Evolutionary conservation across 805 yeast genomes (phyloP).

Genomic region (Kockiozyma suomiensis): DNA sequence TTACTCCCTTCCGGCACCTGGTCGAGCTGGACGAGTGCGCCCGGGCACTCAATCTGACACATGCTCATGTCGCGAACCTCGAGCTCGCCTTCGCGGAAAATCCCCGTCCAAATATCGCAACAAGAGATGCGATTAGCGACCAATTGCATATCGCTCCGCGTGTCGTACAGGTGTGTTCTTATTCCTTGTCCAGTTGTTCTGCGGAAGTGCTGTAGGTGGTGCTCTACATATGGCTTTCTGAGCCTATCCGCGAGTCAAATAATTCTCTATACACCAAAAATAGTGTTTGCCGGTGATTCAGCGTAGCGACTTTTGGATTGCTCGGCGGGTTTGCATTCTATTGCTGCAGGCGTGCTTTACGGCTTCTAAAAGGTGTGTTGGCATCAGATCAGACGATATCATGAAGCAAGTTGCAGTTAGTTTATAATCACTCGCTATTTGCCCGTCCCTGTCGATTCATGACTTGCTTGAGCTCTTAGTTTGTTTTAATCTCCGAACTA

Average conservation of each 20-base stretch:
- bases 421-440: too few relatives aligned
- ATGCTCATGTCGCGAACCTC: constrained; percentile 24
- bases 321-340: background rate
- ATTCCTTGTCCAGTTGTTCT: background rate
- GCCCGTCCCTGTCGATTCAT: too few relatives aligned
- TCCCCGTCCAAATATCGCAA: constrained; percentile 18
- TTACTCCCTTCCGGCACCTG: constrained; percentile 1
- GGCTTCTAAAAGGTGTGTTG: background rate
- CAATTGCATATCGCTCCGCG: constrained; percentile 17
- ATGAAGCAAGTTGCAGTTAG: background rate
- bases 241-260: too few relatives aligned
- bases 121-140: constrained; percentile 23
- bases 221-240: too few relatives aligned
- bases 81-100: constrained; percentile 32
- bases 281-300: too few relatives aligned
- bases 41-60: constrained; percentile 14
- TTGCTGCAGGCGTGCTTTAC: background rate
- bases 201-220: background rate
- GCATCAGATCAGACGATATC: background rate
- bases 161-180: constrained; percentile 29
- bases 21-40: constrained; percentile 15
- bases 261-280: too few relatives aligned
- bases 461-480: background rate
- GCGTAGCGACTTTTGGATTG: background rate
- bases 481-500: background rate